Conservation (phyloP, 1,284 basidiomycete genomes). For the Hemileia vastatrix region DNA sequence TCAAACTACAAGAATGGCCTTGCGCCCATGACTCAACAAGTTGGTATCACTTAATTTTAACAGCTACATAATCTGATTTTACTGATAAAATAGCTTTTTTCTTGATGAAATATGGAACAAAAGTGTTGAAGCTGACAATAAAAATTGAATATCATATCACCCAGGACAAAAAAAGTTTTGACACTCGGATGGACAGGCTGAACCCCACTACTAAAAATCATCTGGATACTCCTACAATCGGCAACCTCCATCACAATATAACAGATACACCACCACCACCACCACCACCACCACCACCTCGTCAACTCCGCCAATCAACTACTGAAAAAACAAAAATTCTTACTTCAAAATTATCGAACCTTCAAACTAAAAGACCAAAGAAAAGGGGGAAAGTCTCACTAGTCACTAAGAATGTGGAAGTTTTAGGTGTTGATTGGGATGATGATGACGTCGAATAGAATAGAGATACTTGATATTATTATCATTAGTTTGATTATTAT, state of each 20-base stretch:
- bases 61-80: no score
- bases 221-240: not conserved
- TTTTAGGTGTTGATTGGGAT: conserved; percentile 18
- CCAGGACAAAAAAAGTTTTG: not conserved
- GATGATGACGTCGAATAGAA: conserved; percentile 15
- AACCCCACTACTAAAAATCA: not conserved
- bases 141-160: not conserved
- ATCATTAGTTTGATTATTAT: no score
- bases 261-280: no score
- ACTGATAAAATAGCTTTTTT: no score
- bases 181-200: not conserved
- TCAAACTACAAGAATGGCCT: no score
- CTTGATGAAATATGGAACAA: no score
- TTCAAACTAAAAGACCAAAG: not conserved
- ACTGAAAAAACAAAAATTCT: not conserved
- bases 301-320: not conserved
- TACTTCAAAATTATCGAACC: not conserved
- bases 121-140: no score
- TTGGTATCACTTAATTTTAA: no score
- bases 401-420: conserved; percentile 9
- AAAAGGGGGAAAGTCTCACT: conserved; percentile 8
- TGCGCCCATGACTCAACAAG: no score
- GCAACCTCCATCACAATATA: no score
- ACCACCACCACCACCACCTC: not conserved
- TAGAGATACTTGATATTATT: no score